Evolutionary conservation across 495 filamentous ascomycete species (phyloP), one percentile per base, ranked within the genome.

Genomic region (Aspergillus coremiiformis): DNA sequence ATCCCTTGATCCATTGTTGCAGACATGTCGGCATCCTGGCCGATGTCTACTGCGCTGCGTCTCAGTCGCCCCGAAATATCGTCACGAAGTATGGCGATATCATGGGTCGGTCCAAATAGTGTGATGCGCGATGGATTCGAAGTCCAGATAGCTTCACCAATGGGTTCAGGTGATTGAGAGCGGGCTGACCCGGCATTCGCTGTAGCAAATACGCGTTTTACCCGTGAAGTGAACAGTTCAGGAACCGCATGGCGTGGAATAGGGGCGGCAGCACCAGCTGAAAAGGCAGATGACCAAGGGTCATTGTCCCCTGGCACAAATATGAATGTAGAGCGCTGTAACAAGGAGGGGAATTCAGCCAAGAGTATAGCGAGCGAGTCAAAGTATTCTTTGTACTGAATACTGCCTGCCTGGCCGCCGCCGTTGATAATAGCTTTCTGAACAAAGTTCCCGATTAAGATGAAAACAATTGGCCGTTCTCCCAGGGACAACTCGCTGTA

Each of bases 241-340:
- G 93, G 94, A 4, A 98, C 78, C 0, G 72, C 62, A 42, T 84
- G 82, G 11, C 86, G 75, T 0, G 93, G 93, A 11, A 96, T 61
- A 7, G 83, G 75, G 1, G 84, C 78, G 1, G 87, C 79, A 37
- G 89, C 84, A n/a, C 93, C 93, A 11, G 81, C 84, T 2, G 84
- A 85, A 66, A 95, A 95, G 3, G 89, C 79, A 0, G 89, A 92
- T 21, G 82, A 72, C 93, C 93, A 98, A 10, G 90, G 89, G 63
- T 98, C 93, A 65, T 95, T 94, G 63, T 96, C 92, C 35, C 92
- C 92, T 1, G 93, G 93, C 0, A 98, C 86, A 58, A 97, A 95
- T 11, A 96, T 69, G 57, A 96, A 94, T 0, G 87, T 91, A 2
- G 87, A 83, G 17, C 77, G 72, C 29, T 84, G 82, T n/a, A 95